Conservation (phyloP, 139 green algal species). For the Closterium sp. region DNA sequence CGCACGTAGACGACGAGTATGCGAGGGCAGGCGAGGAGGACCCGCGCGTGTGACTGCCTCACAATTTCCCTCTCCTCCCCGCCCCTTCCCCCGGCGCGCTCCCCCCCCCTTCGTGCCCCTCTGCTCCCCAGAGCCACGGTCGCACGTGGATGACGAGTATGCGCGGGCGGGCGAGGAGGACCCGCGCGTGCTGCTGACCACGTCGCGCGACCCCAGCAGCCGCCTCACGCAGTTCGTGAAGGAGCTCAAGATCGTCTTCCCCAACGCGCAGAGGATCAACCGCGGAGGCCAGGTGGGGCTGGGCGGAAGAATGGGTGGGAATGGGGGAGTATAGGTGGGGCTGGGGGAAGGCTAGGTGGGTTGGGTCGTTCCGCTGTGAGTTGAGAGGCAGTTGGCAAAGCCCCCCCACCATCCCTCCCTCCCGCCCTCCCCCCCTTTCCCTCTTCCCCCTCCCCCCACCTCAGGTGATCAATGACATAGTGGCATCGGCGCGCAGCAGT, state of each 20-base stretch:
- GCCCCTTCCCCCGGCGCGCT: too few relatives aligned
- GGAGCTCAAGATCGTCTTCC: conserved; percentile 94
- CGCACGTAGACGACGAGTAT: conserved; percentile 95
- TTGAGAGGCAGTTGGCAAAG: too few relatives aligned
- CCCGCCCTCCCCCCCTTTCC: too few relatives aligned
- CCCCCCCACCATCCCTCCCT: too few relatives aligned
- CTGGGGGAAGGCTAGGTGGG: too few relatives aligned
- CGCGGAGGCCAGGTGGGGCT: conserved; percentile 66
- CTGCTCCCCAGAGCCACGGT: conserved; percentile 51
- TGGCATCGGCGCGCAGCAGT: conserved; percentile 80
- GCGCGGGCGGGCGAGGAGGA: conserved; percentile 79
- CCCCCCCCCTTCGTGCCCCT: too few relatives aligned
- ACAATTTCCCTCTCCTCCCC: neutral
- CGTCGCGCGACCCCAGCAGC: conserved; percentile 83
- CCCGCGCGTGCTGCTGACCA: conserved; percentile 94
- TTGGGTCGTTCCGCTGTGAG: too few relatives aligned
- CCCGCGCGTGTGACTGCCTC: neutral
- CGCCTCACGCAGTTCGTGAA: conserved; percentile 94
- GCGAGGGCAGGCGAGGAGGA: neutral
- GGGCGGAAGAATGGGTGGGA: too few relatives aligned
- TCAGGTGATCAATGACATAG: conserved; percentile 76
- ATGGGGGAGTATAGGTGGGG: too few relatives aligned
- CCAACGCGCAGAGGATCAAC: conserved; percentile 91
- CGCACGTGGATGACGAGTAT: conserved; percentile 97
- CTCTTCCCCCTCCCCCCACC: neutral